These are phyloP conservation scores for Calendula officinalis DNA, from an alignment of 129 eudicot species.

Conservation along the genomic window DNA sequence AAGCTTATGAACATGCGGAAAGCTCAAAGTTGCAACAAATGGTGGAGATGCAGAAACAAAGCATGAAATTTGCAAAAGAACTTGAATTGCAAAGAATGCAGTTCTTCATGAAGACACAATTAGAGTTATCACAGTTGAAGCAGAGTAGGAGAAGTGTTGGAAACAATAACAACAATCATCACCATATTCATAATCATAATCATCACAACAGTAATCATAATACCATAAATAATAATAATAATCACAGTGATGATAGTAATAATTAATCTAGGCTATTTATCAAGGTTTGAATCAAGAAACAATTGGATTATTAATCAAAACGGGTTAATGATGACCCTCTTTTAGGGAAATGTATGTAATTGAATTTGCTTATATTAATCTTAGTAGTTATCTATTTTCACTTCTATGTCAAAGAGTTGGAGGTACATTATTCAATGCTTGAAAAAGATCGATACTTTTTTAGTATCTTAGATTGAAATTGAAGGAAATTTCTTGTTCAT, in stretches of 20 bases:
- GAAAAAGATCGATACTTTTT: slow-evolving; percentile 3
- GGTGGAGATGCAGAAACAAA: slow-evolving; percentile 84
- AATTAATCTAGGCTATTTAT: slow-evolving; percentile 32
- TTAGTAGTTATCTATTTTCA: slow-evolving; percentile 21
- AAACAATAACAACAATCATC: slow-evolving; percentile 32
- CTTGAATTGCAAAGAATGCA: slow-evolving; percentile 73
- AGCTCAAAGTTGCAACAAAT: slow-evolving; percentile 64
- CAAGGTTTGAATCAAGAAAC: slow-evolving; percentile 29
- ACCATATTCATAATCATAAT: slow-evolving; percentile 28
- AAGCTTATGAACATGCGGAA: slow-evolving; percentile 67
- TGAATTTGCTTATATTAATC: slow-evolving; percentile 28
- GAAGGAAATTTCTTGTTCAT: slow-evolving; percentile 8
- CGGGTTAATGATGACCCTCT: slow-evolving; percentile 23
- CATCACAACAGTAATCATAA: slow-evolving; percentile 44
- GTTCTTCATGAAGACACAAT: slow-evolving; percentile 72
- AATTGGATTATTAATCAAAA: slow-evolving; percentile 26
- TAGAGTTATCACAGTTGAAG: slow-evolving; percentile 75
- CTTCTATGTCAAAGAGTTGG: slow-evolving; percentile 12
- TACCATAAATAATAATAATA: slow-evolving; percentile 23
- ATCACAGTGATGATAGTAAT: slow-evolving; percentile 51
- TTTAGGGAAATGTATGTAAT: slow-evolving; percentile 35
- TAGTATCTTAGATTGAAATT: not conserved
- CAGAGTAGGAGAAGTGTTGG: slow-evolving; percentile 36
- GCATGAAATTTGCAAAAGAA: slow-evolving; percentile 75
- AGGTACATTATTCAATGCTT: slow-evolving; percentile 23